phyloP scores from a whole-genome alignment of 441 rosid species.

The Pelargonium cotyledonis region DNA sequence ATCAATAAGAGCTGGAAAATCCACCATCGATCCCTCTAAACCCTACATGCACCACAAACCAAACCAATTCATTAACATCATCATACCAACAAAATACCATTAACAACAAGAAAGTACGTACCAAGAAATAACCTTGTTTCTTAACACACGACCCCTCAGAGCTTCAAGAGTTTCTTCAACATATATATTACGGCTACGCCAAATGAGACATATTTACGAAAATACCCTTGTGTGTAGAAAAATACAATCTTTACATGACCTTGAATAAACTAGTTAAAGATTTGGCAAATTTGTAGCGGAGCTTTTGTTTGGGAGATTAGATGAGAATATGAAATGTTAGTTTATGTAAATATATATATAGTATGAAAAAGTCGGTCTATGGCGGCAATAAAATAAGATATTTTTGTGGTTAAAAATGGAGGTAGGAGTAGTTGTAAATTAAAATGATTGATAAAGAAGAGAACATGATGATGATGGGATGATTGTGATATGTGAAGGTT shows the following conservation, averaged over 20 bases:
- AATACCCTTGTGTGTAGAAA: background rate
- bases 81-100: background rate
- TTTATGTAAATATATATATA: background rate
- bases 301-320: too few species aligned
- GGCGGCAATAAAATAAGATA: constrained; percentile 22
- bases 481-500: background rate
- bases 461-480: background rate
- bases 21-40: constrained; percentile 15
- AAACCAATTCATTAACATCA: background rate
- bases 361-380: background rate
- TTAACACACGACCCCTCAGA: background rate
- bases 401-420: constrained; percentile 23
- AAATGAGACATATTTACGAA: background rate
- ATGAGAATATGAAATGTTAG: background rate
- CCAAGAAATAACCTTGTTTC: too few species aligned
- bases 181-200: background rate
- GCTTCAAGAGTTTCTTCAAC: background rate
- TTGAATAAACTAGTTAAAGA: background rate
- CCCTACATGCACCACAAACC: background rate
- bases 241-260: background rate
- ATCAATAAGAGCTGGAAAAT: constrained; percentile 51
- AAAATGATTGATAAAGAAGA: background rate
- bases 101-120: too few species aligned
- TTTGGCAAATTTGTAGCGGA: background rate
- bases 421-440: constrained; percentile 14